These are phyloP conservation scores for Talaromyces verruculosus DNA, from an alignment of 2,329 filamentous ascomycete genomes.

Conservation along the genomic window DNA sequence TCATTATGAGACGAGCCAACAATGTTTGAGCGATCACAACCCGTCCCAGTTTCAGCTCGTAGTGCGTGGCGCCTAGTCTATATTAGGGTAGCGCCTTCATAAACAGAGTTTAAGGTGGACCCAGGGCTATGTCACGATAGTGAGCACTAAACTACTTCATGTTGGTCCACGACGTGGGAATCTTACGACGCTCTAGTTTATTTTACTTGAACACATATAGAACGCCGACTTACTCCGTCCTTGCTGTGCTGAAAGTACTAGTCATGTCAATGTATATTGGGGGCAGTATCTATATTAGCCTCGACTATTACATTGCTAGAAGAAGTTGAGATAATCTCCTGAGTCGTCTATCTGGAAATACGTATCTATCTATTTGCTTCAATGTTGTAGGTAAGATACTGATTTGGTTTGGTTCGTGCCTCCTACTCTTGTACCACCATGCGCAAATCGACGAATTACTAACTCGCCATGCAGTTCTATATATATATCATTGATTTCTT, in stretches of 20 bases:
- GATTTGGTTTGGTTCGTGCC: neutral
- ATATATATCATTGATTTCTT: neutral
- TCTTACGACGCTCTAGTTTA: neutral
- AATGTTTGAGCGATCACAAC: neutral
- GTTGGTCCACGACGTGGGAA: neutral
- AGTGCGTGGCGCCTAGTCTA: neutral
- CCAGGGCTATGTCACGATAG: neutral
- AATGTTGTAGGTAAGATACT: neutral
- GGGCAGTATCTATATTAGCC: neutral
- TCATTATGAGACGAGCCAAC: slow-evolving; percentile 1
- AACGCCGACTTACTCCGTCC: neutral
- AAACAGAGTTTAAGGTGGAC: neutral
- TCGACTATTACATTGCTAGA: neutral
- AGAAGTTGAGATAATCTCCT: neutral
- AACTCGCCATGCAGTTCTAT: neutral
- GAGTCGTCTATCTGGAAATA: neutral
- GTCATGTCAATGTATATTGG: neutral
- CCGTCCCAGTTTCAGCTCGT: slow-evolving; percentile 2
- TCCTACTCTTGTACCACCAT: neutral
- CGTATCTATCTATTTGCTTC: neutral
- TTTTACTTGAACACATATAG: neutral
- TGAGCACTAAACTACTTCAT: neutral
- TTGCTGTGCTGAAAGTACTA: neutral
- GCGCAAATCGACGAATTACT: neutral
- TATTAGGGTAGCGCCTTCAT: neutral